phyloP scores from a whole-genome alignment of 1,139 yeast genomes.

The Schwanniomyces etchellsii region DNA sequence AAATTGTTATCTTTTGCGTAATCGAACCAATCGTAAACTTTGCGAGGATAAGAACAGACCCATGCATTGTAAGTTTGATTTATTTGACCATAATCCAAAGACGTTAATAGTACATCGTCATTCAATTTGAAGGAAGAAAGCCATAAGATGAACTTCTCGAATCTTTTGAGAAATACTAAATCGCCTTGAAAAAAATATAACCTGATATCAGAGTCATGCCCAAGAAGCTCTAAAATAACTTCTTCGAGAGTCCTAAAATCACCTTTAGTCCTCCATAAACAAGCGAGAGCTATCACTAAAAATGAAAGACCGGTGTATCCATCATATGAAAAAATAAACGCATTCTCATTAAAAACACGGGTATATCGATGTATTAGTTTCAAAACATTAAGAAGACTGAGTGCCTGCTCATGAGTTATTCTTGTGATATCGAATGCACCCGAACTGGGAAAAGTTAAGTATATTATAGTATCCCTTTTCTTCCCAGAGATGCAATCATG shows the following conservation, averaged over 20 bases:
- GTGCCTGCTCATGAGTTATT: slow-evolving; percentile 21
- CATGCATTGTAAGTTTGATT: slow-evolving; percentile 1
- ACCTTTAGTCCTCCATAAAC: slow-evolving; percentile 2
- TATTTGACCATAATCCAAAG: slow-evolving; percentile 2
- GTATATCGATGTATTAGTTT: slow-evolving; percentile 23
- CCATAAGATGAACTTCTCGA: slow-evolving; percentile 22
- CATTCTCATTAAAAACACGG: slow-evolving; percentile 14
- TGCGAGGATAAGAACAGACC: slow-evolving; percentile 4
- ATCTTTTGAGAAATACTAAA: slow-evolving; percentile 23
- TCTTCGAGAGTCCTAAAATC: slow-evolving; percentile 18
- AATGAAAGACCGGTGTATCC: slow-evolving; percentile 38
- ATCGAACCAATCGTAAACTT: slow-evolving; percentile 30
- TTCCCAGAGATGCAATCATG: slow-evolving; percentile 10
- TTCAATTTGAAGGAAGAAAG: slow-evolving; percentile 1
- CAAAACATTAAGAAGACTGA: slow-evolving; percentile 27
- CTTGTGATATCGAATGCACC: slow-evolving; percentile 19
- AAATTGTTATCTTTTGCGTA: slow-evolving; percentile 29
- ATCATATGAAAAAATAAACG: slow-evolving; percentile 32
- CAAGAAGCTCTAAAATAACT: slow-evolving; percentile 13
- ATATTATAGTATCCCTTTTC: slow-evolving; percentile 11
- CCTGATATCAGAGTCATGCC: slow-evolving; percentile 13
- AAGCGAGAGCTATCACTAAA: slow-evolving; percentile 21
- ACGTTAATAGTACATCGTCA: slow-evolving; percentile 2
- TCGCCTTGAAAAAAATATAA: slow-evolving; percentile 31
- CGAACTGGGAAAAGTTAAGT: slow-evolving; percentile 32